Evolutionary conservation across 306 rosid species (phyloP).

Genomic region (Inga oerstediana): DNA sequence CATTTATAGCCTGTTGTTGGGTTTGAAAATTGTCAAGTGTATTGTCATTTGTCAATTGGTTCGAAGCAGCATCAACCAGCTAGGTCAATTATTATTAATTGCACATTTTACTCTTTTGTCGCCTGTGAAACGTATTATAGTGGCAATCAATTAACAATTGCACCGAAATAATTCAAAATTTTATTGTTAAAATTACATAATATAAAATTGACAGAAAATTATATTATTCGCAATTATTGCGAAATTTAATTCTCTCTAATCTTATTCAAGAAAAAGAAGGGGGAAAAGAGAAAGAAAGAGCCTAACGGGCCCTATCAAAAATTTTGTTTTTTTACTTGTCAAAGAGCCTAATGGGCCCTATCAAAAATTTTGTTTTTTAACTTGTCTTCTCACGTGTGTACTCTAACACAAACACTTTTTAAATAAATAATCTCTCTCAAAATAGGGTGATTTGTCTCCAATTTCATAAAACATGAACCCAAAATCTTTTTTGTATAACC

Average conservation of each 20-base stretch:
- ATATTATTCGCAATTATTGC: neutral
- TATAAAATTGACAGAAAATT: too few relatives aligned
- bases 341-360: neutral
- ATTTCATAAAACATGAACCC: too few relatives aligned
- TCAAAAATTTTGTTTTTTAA: too few relatives aligned
- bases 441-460: too few relatives aligned
- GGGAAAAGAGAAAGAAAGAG: too few relatives aligned
- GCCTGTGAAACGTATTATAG: neutral
- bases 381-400: too few relatives aligned
- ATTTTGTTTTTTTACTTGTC: too few relatives aligned
- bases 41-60: neutral
- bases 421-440: too few relatives aligned
- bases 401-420: too few relatives aligned
- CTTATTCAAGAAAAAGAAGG: too few relatives aligned
- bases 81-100: neutral
- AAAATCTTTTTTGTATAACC: too few relatives aligned
- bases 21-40: neutral
- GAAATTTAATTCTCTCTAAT: neutral
- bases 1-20: neutral
- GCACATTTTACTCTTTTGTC: neutral
- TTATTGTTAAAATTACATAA: neutral
- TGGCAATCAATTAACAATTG: neutral
- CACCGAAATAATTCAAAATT: neutral
- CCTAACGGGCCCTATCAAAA: too few relatives aligned
- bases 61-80: neutral